Evolutionary conservation across 2,329 filamentous ascomycete species (phyloP), one percentile per base, ranked within the genome.

Genomic region (Fusarium mexicanum): DNA sequence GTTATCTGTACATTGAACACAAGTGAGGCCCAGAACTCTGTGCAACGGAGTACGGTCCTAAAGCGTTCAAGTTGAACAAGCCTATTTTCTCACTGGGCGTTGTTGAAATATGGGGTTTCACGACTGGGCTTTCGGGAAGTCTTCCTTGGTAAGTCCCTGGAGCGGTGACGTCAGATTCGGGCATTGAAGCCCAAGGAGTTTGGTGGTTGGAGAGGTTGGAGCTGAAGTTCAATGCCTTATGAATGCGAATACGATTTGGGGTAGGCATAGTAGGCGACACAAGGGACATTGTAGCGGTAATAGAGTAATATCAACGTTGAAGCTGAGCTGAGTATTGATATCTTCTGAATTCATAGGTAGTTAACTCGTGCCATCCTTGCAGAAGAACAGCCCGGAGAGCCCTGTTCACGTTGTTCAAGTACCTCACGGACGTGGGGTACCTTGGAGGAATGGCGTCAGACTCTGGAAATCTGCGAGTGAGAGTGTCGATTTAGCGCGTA

Each of bases 391-490:
- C 51, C 35, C 50, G 58, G 54, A 64, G 26, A 44, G 61, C 55
- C 38, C 44, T 70, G 61, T 38, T 29, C 33, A 66, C 17, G 35
- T 61, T 50, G 58, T n/a, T n/a, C 31, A 72, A 73, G 51, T 73
- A 72, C 67, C 67, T 69, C 67, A 60, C 51, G 60, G 43, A 46
- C 31, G 26, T 47, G 44, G 61, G 51, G 67, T 72, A 61, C 60
- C 31, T 63, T 67, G 37, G 46, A 53, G 48, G 50, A 67, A 74
- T 74, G 71, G 67, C 72, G 67, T 74, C 71, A 74, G 65, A 57
- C 51, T 44, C 61, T 50, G 8, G 22, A 24, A 64, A 40, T 65
- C 41, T 43, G 55, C 50, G 59, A 46, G 68, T 51, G 59, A 37
- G 41, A 53, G 41, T 47, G 29, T 57, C 55, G 24, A 55, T 69